These are phyloP conservation scores for Euphorbia neoarborescens DNA, from an alignment of 441 rosid genomes.

Conservation along the genomic window DNA sequence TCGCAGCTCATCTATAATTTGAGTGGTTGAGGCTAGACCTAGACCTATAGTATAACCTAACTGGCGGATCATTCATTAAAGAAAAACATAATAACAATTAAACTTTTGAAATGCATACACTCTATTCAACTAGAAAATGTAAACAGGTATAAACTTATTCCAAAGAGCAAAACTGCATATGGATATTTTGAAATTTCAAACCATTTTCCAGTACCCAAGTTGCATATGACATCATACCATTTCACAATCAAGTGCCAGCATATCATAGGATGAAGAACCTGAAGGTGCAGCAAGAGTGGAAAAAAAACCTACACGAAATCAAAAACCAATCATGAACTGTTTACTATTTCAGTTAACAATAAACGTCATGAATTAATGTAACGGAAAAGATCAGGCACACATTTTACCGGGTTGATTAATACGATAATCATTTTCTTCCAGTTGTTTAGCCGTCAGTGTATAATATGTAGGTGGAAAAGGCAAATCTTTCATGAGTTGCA, in stretches of 20 bases:
- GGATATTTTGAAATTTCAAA: neutral
- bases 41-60: neutral
- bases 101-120: neutral
- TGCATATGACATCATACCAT: constrained; percentile 50
- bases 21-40: neutral
- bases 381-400: constrained; percentile 4
- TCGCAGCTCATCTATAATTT: neutral
- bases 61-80: neutral
- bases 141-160: neutral
- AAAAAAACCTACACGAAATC: constrained; percentile 43
- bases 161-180: neutral
- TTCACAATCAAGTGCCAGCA: constrained; percentile 91
- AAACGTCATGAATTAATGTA: neutral
- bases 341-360: constrained; percentile 4
- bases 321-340: constrained; percentile 21
- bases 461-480: constrained; percentile 73
- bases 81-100: neutral
- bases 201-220: neutral
- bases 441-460: constrained; percentile 59
- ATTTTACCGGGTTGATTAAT: constrained; percentile 48
- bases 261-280: constrained; percentile 43
- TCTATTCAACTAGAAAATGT: neutral
- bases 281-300: constrained; percentile 64
- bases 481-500: constrained; percentile 46
- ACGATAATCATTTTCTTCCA: constrained; percentile 74